Evolutionary conservation across 164 flowering plant species (phyloP).

Genomic region (Warburgia ugandensis): DNA sequence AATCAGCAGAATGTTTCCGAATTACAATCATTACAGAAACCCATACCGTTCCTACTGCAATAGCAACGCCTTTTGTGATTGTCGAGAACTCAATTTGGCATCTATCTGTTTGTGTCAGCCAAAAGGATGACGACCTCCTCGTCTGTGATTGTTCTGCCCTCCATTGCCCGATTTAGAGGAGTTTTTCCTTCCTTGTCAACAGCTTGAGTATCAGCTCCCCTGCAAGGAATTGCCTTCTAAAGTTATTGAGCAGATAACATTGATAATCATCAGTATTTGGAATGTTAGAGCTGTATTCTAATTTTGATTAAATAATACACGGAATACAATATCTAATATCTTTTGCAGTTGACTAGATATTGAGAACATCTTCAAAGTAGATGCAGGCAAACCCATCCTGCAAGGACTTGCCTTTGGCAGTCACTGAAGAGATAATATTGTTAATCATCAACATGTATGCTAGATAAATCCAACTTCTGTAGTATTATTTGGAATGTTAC

Average conservation of each 20-base stretch:
- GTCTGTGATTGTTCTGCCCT: conserved; percentile 38
- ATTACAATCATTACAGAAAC: conserved; percentile 15
- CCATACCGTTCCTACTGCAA: conserved; percentile 3
- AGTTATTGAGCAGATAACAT: background rate
- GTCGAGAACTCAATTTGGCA: conserved; percentile 3
- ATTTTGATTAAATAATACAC: too few species aligned
- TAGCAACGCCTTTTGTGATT: background rate
- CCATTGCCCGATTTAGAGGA: conserved; percentile 39
- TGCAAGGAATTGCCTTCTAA: background rate
- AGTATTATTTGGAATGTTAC: too few species aligned
- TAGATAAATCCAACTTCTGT: too few species aligned
- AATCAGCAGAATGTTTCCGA: conserved; percentile 15
- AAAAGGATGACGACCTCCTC: conserved; percentile 49
- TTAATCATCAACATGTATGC: too few species aligned
- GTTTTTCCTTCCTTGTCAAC: conserved; percentile 51
- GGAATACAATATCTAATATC: too few species aligned
- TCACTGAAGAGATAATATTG: too few species aligned
- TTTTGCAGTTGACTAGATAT: too few species aligned
- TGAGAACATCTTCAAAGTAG: too few species aligned
- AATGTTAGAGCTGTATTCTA: background rate
- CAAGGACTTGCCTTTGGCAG: too few species aligned
- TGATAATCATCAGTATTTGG: background rate
- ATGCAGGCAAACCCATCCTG: too few species aligned
- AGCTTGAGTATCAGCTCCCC: conserved; percentile 41
- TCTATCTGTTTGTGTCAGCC: conserved; percentile 47